Evolutionary conservation across 371 early-diverging fungal genomes (phyloP).

Genomic region (Phascolomyces articulosus): DNA sequence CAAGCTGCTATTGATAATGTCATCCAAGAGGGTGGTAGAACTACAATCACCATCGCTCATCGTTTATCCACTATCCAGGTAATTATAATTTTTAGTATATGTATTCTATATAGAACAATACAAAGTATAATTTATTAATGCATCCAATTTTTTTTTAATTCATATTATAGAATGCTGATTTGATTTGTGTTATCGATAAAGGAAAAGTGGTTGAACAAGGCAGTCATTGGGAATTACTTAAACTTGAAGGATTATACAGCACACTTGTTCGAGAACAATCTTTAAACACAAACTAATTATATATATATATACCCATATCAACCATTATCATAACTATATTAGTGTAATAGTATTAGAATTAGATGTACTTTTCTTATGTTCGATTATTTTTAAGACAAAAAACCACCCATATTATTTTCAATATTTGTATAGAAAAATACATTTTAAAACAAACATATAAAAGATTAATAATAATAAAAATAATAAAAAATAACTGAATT

Average conservation of each 20-base stretch:
- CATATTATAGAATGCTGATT: constrained; percentile 69
- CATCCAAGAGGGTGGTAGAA: constrained; percentile 51
- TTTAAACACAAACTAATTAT: background rate
- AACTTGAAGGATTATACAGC: constrained; percentile 44
- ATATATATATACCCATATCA: no score
- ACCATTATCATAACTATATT: no score
- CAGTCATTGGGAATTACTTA: constrained; percentile 60
- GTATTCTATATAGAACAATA: no score
- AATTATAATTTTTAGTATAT: constrained; percentile 47
- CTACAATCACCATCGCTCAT: constrained; percentile 72
- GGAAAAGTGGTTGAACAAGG: constrained; percentile 71
- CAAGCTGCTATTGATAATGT: constrained; percentile 84
- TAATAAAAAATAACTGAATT: no score
- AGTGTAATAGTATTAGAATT: no score
- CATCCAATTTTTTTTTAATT: constrained; percentile 60
- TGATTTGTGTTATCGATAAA: constrained; percentile 73
- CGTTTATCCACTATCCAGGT: constrained; percentile 68
- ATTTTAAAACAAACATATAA: no score
- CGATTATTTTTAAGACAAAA: no score
- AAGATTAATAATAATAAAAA: no score
- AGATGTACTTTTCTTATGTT: no score
- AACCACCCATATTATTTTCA: no score
- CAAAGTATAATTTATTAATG: constrained; percentile 46
- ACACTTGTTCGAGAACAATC: constrained; percentile 44
- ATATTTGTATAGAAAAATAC: no score